Evolutionary conservation across 495 filamentous ascomycete genomes (phyloP).

Genomic region (Tuber aestivum): DNA sequence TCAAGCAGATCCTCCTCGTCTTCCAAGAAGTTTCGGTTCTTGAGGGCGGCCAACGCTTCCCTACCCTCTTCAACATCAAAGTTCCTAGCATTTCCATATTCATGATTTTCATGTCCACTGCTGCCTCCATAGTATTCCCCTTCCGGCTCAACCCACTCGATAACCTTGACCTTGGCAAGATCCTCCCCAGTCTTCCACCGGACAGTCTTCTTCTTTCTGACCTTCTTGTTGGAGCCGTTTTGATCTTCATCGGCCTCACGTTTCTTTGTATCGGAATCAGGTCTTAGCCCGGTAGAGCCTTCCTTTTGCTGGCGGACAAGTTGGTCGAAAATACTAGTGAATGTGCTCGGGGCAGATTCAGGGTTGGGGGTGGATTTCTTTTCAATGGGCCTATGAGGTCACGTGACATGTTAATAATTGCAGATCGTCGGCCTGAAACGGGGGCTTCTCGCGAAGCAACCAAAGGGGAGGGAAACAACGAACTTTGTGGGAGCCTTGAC

Average conservation of each 20-base stretch:
- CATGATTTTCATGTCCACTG: conserved; percentile 38
- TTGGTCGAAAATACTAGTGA: conserved; percentile 43
- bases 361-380: conserved; percentile 35
- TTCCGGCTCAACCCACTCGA: conserved; percentile 42
- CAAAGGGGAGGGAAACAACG: conserved; percentile 32
- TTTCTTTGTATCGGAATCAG: conserved; percentile 35
- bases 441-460: conserved; percentile 25
- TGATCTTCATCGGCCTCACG: conserved; percentile 38
- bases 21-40: conserved; percentile 42
- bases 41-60: conserved; percentile 40
- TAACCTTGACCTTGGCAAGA: conserved; percentile 38
- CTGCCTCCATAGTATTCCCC: conserved; percentile 43
- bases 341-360: conserved; percentile 25
- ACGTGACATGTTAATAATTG: conserved; percentile 38
- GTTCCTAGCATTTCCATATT: conserved; percentile 39
- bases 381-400: conserved; percentile 37
- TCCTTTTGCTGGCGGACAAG: conserved; percentile 41
- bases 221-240: conserved; percentile 39
- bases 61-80: conserved; percentile 42
- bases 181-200: conserved; percentile 43
- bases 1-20: conserved; percentile 42
- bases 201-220: conserved; percentile 43
- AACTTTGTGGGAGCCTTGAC: conserved; percentile 40
- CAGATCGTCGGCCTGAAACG: conserved; percentile 29
- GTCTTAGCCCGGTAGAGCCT: conserved; percentile 32